Evolutionary conservation across 768 basidiomycete genomes (phyloP), one percentile per base, ranked within the genome.

Genomic region (Russula brevipes): DNA sequence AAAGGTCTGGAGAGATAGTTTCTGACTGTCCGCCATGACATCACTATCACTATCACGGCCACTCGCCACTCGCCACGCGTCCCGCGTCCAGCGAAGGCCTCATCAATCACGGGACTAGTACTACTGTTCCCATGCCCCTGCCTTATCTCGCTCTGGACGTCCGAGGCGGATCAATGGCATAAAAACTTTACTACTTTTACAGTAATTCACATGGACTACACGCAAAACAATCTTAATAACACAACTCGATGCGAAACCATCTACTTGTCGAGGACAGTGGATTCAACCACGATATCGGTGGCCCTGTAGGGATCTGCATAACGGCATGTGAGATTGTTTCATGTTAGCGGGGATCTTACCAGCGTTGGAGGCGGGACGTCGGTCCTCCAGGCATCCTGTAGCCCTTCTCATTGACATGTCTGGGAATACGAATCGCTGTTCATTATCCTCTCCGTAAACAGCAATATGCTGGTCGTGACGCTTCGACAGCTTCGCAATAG

Each of bases 401-500:
- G 56, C 96, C 95, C 76, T 95, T 87, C 39, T 89, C 80, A 57
- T 88, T 89, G 71, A 98, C 95, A 73, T 95, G 91, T 71, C 96
- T 81, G 52, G 97, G 97, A 51, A 99, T 88, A 79, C 94, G 92
- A 73, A 96, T 92, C 36, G 93, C 65, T 94, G 80, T 59, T 98
- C 97, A 77, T 98, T 98, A 83, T 96, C 94, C 74, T 96, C 94
- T 66, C 96, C 96, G 75, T 97, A 98, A 49, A 97, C 94, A 45
- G 92, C 92, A 68, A 97, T 97, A 80, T 98, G 95, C 77, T 98
- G 88, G 63, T 88, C 80, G 76, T 99, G 97, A 74, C 86, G 85
- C 79, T 88, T 88, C 69, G 86, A 78, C 64, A 99, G 81, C 80
- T 96, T 98, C 80, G 90, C 88, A 73, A 98, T 97, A 59, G 94